Evolutionary conservation across 371 early-diverging fungal species (phyloP).

Genomic region (Mortierella sp.): DNA sequence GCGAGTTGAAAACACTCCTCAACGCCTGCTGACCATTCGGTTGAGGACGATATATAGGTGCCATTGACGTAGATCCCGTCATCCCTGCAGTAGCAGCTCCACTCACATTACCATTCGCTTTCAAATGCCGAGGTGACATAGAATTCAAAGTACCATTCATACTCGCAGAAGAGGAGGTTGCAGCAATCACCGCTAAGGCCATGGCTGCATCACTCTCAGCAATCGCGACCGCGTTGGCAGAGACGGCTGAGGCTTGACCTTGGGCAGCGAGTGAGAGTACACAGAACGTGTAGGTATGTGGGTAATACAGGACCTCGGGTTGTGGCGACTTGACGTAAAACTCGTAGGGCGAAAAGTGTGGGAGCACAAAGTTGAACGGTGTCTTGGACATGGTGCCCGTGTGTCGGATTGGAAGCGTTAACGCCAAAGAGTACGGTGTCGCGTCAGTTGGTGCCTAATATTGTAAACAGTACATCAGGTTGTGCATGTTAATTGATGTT

Average conservation of each 20-base stretch:
- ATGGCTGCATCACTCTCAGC: constrained; percentile 11
- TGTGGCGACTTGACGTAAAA: constrained; percentile 54
- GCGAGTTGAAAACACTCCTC: not conserved
- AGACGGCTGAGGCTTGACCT: constrained; percentile 30
- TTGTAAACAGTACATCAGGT: not conserved
- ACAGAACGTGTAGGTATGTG: constrained; percentile 49
- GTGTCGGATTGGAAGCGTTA: constrained; percentile 51
- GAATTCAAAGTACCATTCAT: not conserved
- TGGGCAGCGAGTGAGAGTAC: constrained; percentile 48
- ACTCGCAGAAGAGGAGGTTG: not conserved
- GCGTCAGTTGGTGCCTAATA: constrained; percentile 52
- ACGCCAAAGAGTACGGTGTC: constrained; percentile 42
- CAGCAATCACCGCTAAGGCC: not conserved
- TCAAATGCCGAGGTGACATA: constrained; percentile 13
- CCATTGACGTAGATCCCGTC: constrained; percentile 12
- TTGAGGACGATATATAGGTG: constrained; percentile 18
- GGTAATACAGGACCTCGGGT: constrained; percentile 42
- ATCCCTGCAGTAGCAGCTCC: not conserved
- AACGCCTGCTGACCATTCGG: not conserved
- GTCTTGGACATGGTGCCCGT: constrained; percentile 45
- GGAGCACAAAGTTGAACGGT: constrained; percentile 49
- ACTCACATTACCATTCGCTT: not conserved
- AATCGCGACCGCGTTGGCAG: constrained; percentile 21
- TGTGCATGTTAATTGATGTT: not conserved
- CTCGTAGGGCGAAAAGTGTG: constrained; percentile 55